Evolutionary conservation across 2,329 filamentous ascomycete species (phyloP).

Genomic region (Conoideocrella luteorostrata): DNA sequence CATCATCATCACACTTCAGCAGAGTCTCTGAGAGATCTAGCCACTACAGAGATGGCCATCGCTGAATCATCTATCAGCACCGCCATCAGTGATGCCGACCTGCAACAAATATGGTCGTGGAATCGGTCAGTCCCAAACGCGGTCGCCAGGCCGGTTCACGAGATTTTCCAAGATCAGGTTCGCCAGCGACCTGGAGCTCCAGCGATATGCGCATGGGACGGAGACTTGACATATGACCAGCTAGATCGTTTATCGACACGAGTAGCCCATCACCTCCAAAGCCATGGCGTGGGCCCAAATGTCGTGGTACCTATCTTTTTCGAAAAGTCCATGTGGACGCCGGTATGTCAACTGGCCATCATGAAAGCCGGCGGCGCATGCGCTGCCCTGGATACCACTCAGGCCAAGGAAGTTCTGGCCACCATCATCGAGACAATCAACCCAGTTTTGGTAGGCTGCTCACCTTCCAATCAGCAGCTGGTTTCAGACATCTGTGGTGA

Average conservation of each 20-base stretch:
- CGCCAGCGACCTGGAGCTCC: constrained; percentile 12
- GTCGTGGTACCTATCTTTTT: constrained; percentile 16
- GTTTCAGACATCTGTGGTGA: too few relatives aligned
- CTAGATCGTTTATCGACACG: constrained; percentile 16
- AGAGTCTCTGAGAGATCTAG: too few relatives aligned
- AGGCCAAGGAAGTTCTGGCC: too few relatives aligned
- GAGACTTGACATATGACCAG: constrained; percentile 33
- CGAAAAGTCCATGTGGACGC: constrained; percentile 18
- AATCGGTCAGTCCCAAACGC: constrained; percentile 10
- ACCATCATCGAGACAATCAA: too few relatives aligned
- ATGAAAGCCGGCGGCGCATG: constrained; percentile 17
- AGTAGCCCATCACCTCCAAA: constrained; percentile 11
- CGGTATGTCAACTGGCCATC: constrained; percentile 16
- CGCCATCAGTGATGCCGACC: too few relatives aligned
- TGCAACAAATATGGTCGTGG: constrained; percentile 16
- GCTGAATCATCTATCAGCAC: too few relatives aligned
- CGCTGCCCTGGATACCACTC: constrained; percentile 19
- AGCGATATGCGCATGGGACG: constrained; percentile 18
- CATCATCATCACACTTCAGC: too few relatives aligned
- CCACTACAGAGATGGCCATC: too few relatives aligned
- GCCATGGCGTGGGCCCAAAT: constrained; percentile 20
- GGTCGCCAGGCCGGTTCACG: constrained; percentile 14
- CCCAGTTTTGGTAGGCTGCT: too few relatives aligned
- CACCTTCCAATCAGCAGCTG: too few relatives aligned
- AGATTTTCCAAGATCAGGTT: constrained; percentile 11